A percentile compares a stretch with the other conserved stretches of the same genome.
These are phyloP conservation scores for Heritiera fomes DNA, from an alignment of 345 rosid genomes.

Conservation along the genomic window DNA sequence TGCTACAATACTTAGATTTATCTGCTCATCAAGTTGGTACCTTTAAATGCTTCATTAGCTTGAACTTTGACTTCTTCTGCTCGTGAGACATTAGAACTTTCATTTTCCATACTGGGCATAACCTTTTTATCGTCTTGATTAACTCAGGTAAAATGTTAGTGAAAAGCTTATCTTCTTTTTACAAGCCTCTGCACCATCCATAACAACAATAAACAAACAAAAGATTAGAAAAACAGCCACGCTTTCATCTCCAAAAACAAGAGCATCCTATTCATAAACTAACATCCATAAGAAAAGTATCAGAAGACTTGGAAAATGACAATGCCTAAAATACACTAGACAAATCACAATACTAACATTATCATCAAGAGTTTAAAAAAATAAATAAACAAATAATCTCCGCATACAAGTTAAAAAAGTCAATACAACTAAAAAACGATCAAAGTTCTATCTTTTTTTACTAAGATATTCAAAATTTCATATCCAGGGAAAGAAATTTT, in stretches of 20 bases:
- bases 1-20: not conserved
- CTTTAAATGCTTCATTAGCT: slow-evolving; percentile 57
- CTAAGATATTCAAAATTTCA: not conserved
- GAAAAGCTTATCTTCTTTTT: not conserved
- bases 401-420: no score
- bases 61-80: slow-evolving; percentile 48
- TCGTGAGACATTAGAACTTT: slow-evolving; percentile 36
- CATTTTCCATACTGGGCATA: slow-evolving; percentile 29
- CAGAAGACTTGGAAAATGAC: not conserved
- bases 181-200: not conserved
- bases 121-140: not conserved
- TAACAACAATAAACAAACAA: not conserved
- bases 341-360: not conserved
- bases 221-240: slow-evolving; percentile 3
- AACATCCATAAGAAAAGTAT: not conserved
- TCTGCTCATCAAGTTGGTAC: slow-evolving; percentile 21
- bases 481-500: not conserved
- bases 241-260: not conserved
- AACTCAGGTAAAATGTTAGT: not conserved
- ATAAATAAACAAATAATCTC: not conserved
- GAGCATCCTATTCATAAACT: not conserved
- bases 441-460: not conserved
- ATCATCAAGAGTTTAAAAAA: not conserved
- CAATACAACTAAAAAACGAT: not conserved
- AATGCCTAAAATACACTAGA: not conserved